Conservation (phyloP, 176 grass and related monocot species). For the Triticum dicoccoides region DNA sequence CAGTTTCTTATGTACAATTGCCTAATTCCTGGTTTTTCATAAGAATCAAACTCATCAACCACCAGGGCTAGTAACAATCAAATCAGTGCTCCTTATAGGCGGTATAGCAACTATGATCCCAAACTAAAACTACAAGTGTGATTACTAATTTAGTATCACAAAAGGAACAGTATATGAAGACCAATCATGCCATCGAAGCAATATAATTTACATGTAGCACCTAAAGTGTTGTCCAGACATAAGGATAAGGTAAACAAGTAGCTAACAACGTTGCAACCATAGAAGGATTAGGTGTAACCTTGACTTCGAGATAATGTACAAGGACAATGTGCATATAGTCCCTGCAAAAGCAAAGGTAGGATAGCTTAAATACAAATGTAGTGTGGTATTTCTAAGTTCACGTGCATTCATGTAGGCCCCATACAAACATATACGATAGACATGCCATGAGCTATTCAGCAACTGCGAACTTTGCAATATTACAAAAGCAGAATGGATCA, state of each 20-base stretch:
- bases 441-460: not conserved
- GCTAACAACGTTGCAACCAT: not conserved
- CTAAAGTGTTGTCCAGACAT: not conserved
- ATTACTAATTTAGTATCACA: not conserved
- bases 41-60: not conserved
- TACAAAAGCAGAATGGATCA: conserved; percentile 16
- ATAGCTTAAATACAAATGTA: not conserved
- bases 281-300: conserved; percentile 55
- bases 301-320: conserved; percentile 96
- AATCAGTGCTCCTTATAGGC: not conserved
- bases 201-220: not conserved
- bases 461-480: not conserved
- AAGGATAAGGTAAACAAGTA: conserved; percentile 22
- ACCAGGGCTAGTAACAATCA: not conserved
- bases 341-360: conserved; percentile 52
- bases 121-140: not conserved
- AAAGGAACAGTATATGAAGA: not conserved
- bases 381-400: not conserved
- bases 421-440: not conserved
- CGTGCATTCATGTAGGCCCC: not conserved
- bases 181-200: not conserved
- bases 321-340: conserved; percentile 97
- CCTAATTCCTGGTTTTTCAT: not conserved
- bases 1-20: not conserved
- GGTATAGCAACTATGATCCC: not conserved